Evolutionary conservation across 805 yeast species (phyloP), one percentile per base, ranked within the genome.

Genomic region (Metschnikowia kofuensis): DNA sequence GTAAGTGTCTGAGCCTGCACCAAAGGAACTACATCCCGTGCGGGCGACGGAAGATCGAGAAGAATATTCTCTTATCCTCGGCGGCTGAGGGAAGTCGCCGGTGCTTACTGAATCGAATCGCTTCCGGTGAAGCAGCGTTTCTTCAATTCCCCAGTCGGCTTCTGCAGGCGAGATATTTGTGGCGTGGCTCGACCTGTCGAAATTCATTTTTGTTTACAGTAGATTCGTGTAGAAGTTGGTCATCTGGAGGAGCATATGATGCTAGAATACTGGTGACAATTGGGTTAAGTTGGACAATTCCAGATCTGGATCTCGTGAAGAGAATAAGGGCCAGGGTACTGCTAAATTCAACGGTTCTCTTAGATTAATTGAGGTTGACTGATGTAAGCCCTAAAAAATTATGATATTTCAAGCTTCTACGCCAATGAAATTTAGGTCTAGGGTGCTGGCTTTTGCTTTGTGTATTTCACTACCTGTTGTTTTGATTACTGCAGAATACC

Each of bases 81-180:
- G 51, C 6, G 52, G 61, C 42, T 53, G 60, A 42, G 54, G 52
- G 43, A 49, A 54, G 31, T 50, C 64, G 56, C 53, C 57, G 40
- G 57, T 61, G 45, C 55, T 53, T 35, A 48, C 45, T 13, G 57
- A 53, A 27, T 47, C 51, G 42, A 49, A 55, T 12, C 58, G 45
- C 9, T 44, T 47, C 9, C 54, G 45, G 34, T 26, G 38, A 11
- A 37, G 51, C 11, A 38, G 31, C 21, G 50, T 21, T 27, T 58
- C 62, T 35, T 58, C 62, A 28, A 58, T 58, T 12, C 62, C 62
- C 62, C 62, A 58, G 42, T 58, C 62, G 11, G 61, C 58, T 48
- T 55, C 61, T 14, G 59, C 55, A 27, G 57, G 57, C 16, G 51
- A 38, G 39, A 47, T 49, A 34, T 42, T 51, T 26, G 55, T 42